These are phyloP conservation scores for Phytopythium mirpurense DNA, from an alignment of 352 stramenopile genomes.

Conservation along the genomic window DNA sequence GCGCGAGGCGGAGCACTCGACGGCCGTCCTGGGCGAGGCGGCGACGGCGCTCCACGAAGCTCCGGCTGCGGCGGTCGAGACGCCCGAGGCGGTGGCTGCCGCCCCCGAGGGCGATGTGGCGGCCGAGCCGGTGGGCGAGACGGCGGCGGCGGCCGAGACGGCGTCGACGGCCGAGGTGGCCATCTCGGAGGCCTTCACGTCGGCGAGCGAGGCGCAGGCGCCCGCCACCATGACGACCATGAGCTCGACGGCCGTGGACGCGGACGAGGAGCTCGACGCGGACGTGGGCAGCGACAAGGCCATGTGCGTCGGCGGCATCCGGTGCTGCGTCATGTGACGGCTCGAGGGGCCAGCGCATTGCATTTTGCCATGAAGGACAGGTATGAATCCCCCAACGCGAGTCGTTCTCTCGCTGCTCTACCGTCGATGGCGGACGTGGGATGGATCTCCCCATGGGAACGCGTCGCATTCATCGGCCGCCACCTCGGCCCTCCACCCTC, in stretches of 20 bases:
- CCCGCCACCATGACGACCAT: background rate
- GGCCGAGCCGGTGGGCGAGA: conserved; percentile 9
- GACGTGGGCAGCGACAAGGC: background rate
- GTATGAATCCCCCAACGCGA: background rate
- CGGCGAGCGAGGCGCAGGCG: conserved; percentile 5
- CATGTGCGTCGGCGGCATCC: conserved; percentile 26
- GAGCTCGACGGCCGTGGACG: conserved; percentile 16
- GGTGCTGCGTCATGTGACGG: conserved; percentile 53
- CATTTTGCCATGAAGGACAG: background rate
- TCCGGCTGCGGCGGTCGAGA: conserved; percentile 9
- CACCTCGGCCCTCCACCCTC: background rate
- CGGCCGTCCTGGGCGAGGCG: conserved; percentile 19
- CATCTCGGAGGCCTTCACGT: conserved; percentile 8
- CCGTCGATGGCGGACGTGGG: no score
- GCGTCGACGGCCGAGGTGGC: conserved; percentile 5
- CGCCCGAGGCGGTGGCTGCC: background rate
- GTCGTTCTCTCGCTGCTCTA: no score
- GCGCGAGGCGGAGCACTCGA: conserved; percentile 8
- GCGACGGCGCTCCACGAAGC: conserved; percentile 13
- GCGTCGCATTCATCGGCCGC: background rate
- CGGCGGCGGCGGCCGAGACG: conserved; percentile 4
- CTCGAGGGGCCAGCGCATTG: background rate
- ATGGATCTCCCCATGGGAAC: no score
- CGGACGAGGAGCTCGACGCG: conserved; percentile 21
- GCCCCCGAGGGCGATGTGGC: conserved; percentile 7